Percentiles rank a stretch among this genome's conserved stretches.
These are phyloP conservation scores for Saccharomyces hybrid DNA, from an alignment of 1,139 yeast species.

Conservation along the genomic window DNA sequence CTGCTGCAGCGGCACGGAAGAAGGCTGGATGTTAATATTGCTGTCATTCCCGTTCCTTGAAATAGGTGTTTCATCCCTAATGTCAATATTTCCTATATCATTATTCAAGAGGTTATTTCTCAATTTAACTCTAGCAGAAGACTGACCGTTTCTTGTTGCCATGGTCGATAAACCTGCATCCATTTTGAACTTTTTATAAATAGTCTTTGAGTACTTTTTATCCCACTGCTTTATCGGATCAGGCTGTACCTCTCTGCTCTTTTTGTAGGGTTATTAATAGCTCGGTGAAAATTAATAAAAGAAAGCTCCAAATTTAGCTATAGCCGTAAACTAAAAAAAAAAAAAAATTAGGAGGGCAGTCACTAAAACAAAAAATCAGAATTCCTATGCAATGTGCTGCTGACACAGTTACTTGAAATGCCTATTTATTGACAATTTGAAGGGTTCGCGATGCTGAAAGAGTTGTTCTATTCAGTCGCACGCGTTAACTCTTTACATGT, in stretches of 20 bases:
- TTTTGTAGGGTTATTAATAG: not conserved
- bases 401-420: not conserved
- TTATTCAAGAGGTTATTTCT: conserved; percentile 33
- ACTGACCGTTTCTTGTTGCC: conserved; percentile 6
- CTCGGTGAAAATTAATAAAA: not conserved
- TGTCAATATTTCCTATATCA: conserved; percentile 37
- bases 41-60: conserved; percentile 2
- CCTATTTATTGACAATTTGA: not conserved
- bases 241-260: not conserved
- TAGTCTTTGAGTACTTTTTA: no score
- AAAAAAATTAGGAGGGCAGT: not conserved
- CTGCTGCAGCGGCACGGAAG: not conserved
- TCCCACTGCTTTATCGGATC: not conserved
- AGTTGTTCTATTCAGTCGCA: not conserved
- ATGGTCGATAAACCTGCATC: conserved; percentile 17
- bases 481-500: not conserved
- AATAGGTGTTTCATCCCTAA: conserved; percentile 34
- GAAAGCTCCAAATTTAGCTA: not conserved
- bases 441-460: not conserved
- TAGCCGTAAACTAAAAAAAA: not conserved
- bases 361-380: not conserved
- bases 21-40: not conserved
- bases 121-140: conserved; percentile 16
- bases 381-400: not conserved
- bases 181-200: conserved; percentile 5